Conservation (phyloP, 495 filamentous ascomycete species). For the Trichoderma orchidacearum region DNA sequence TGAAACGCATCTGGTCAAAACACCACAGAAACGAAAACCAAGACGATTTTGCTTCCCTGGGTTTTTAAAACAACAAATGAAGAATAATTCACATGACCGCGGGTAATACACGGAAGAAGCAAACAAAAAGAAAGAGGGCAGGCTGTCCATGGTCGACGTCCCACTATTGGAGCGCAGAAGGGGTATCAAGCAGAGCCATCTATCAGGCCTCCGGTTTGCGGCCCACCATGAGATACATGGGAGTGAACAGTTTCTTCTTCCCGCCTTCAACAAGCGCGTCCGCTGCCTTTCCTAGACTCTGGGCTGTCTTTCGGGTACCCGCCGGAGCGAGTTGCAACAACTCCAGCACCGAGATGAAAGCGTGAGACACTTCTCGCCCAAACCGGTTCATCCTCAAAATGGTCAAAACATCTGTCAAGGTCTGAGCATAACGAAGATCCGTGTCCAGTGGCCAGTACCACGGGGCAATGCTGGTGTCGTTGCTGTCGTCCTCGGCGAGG, state of each 20-base stretch:
- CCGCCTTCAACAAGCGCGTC: slow-evolving; percentile 85
- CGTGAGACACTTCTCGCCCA: slow-evolving; percentile 63
- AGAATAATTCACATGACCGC: too few species aligned
- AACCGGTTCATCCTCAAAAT: slow-evolving; percentile 84
- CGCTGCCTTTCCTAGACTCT: slow-evolving; percentile 68
- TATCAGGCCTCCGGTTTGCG: slow-evolving; percentile 57
- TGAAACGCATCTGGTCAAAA: too few species aligned
- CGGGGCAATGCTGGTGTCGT: slow-evolving; percentile 57
- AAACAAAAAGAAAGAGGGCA: too few species aligned
- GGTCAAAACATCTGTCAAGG: slow-evolving; percentile 66
- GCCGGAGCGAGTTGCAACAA: slow-evolving; percentile 56
- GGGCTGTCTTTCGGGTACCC: slow-evolving; percentile 91
- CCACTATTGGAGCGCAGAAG: too few species aligned
- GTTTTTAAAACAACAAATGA: too few species aligned
- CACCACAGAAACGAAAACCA: too few species aligned
- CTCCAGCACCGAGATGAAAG: slow-evolving; percentile 69
- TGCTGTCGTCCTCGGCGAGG: slow-evolving; percentile 65
- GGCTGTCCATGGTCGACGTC: too few species aligned
- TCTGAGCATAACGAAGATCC: slow-evolving; percentile 64
- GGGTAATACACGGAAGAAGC: too few species aligned
- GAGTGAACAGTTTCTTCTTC: slow-evolving; percentile 89
- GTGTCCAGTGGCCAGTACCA: slow-evolving; percentile 95
- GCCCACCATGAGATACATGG: slow-evolving; percentile 98
- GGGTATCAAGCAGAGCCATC: background rate
- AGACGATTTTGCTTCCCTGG: too few species aligned